These are phyloP conservation scores for Cryphonectria radicalis DNA, from an alignment of 2,329 filamentous ascomycete genomes.

Conservation along the genomic window DNA sequence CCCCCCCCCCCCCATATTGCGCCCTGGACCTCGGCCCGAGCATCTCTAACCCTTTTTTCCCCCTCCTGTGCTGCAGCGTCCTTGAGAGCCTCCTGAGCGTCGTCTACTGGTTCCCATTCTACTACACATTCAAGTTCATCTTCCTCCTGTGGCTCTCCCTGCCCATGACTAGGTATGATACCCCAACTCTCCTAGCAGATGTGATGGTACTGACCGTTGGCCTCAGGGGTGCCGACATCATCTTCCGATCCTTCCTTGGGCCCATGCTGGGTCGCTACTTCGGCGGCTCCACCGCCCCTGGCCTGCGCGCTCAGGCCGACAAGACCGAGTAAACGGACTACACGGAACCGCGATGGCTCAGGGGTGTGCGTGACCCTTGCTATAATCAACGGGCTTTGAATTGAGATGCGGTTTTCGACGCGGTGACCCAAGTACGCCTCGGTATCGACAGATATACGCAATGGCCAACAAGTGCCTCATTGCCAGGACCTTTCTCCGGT, in stretches of 20 bases:
- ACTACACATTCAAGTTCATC: constrained; percentile 99
- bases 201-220: constrained; percentile 6
- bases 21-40: background rate
- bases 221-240: constrained; percentile 84
- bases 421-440: background rate
- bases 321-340: constrained; percentile 64
- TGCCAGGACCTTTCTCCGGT: background rate
- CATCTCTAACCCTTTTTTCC: constrained; percentile 1
- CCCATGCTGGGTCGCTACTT: constrained; percentile 96
- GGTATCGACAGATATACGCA: constrained; percentile 28
- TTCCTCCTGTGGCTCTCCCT: constrained; percentile 98
- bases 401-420: background rate
- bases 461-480: constrained; percentile 5
- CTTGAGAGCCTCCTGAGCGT: constrained; percentile 82
- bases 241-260: constrained; percentile 95
- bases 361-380: constrained; percentile 32
- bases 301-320: constrained; percentile 87
- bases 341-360: constrained; percentile 4
- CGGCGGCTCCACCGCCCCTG: constrained; percentile 76
- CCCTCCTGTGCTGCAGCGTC: constrained; percentile 51
- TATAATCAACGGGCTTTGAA: background rate
- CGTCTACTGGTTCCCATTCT: constrained; percentile 97
- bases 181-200: constrained; percentile 13
- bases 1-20: background rate
- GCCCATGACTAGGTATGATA: constrained; percentile 85